Base-by-base conservation (phyloP, 495 filamentous ascomycete species). In the Delitschia confertaspora region DNA sequence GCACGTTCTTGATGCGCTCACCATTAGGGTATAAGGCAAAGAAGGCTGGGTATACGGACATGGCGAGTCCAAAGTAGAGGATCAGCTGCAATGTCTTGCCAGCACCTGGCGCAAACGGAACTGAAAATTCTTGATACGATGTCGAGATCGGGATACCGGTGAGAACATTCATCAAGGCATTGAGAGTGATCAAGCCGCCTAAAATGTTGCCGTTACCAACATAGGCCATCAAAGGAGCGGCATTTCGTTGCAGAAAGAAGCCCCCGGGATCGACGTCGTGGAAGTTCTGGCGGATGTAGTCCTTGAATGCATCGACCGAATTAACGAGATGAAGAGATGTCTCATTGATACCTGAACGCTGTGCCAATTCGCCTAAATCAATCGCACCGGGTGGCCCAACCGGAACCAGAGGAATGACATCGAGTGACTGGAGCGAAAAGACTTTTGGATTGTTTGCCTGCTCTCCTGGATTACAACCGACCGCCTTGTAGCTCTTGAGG, bases 21-120 rank as follows among this genome's bases (percentile, higher is more conserved):
- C 82, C 59, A 2, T 84, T 91, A 18, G 84, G 83, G 62, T 94
- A 94, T 13, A 94, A 70, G 1, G 81, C 77, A 53, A 91, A 93
- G 65, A 94, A 85, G 19, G 77, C 84, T 4, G 87, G 87, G 58
- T 78, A 91, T 0, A 76, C 78, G 13, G 73, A 69, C 67, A 88
- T 76, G 11, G 76, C 82, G 2, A 93, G 69, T 19, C 82, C 77
- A 52, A 87, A 77, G 59, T 94, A 94, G 8, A 80, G 69, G 19
- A 88, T 66, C 11, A 93, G 68, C 60, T 91, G 82, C 17, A 94
- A 66, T n/a, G 78, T 78, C 30, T 85, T 69, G 6, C 82, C 85
- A 1, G 73, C 71, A 18, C 66, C 65, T 0, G 79, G 72, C 7
- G 70, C 55, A 65, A 73, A 85, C 13, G 83, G 76, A 10, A 75